Base-by-base conservation (phyloP, 257 asterid genomes). In the Ajuga chamaepitys region DNA sequence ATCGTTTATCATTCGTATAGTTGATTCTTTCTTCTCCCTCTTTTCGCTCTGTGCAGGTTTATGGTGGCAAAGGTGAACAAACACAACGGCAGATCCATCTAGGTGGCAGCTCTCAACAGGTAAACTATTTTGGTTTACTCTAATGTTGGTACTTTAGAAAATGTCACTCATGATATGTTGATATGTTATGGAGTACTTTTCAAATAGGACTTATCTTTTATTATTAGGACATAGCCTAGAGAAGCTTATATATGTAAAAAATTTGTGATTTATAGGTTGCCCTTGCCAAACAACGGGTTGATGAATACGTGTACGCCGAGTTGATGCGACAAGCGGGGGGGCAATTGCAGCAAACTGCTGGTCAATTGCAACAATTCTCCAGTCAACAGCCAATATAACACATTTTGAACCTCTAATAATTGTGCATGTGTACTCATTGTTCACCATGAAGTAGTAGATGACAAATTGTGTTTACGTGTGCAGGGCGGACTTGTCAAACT, bases 51-150 rank as follows among this genome's bases (percentile, higher is more conserved):
- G 38, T 68, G 47, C 75, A 93, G 99, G 97, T 93, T 72, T 66
- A 87, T 74, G 99, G 99, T 44, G 89, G 70, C 60, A 88, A 82
- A 82, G 99, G 99, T 47, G 96, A 93, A 75, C 95, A 85, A 55
- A 76, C 84, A 16, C 95, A 89, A 58, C 82, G 99, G 81, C 96
- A 93, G 80, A 88, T 93, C 75, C 97, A 84, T 75, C 78, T 93
- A 58, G 81, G 92, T 52, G 99, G 99, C 61, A 85, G 67, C 69
- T 77, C 90, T 41, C 99, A 83, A 62, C 99, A 93, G 97, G 99
- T 73, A 51, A n/a, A n/a, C n/a, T n/a, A n/a, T n/a, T n/a, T n/a
- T n/a, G n/a, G n/a, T n/a, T n/a, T n/a, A n/a, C n/a, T n/a, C n/a
- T n/a, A n/a, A n/a, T n/a, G n/a, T n/a, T n/a, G n/a, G n/a, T n/a